These are phyloP conservation scores for Quercus parvula DNA, from an alignment of 306 rosid species.

Conservation along the genomic window DNA sequence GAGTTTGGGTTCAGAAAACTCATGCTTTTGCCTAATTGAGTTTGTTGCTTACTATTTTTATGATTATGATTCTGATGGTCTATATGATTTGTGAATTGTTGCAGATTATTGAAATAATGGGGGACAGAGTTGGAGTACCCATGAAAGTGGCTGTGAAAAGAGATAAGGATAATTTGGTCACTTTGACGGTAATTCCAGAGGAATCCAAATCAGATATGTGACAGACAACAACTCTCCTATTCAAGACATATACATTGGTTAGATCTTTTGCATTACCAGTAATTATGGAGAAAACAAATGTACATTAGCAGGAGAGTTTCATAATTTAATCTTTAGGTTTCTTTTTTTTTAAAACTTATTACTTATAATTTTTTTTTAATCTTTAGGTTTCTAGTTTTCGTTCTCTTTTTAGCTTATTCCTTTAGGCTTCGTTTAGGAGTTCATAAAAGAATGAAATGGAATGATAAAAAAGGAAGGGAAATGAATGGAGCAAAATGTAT, in stretches of 20 bases:
- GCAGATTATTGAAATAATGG: constrained; percentile 78
- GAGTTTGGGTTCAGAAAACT: not conserved
- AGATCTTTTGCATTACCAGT: not conserved
- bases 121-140: constrained; percentile 66
- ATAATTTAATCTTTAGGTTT: no score
- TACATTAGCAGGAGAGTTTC: no score
- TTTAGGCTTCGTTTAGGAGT: accelerated
- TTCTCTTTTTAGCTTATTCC: no score
- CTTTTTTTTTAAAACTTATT: no score
- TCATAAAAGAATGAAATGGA: no score
- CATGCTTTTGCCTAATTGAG: not conserved
- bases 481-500: no score
- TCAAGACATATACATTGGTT: not conserved
- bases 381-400: no score
- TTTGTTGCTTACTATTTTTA: not conserved
- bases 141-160: constrained; percentile 60
- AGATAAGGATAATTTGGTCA: constrained; percentile 34
- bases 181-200: constrained; percentile 68
- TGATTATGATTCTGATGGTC: not conserved
- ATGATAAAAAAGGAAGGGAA: no score
- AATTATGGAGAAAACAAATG: no score
- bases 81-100: constrained; percentile 11
- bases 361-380: no score
- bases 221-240: not conserved
- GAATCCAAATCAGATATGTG: constrained; percentile 56